These are phyloP conservation scores for Pythium insidiosum DNA, from an alignment of 352 stramenopile genomes.

Conservation along the genomic window DNA sequence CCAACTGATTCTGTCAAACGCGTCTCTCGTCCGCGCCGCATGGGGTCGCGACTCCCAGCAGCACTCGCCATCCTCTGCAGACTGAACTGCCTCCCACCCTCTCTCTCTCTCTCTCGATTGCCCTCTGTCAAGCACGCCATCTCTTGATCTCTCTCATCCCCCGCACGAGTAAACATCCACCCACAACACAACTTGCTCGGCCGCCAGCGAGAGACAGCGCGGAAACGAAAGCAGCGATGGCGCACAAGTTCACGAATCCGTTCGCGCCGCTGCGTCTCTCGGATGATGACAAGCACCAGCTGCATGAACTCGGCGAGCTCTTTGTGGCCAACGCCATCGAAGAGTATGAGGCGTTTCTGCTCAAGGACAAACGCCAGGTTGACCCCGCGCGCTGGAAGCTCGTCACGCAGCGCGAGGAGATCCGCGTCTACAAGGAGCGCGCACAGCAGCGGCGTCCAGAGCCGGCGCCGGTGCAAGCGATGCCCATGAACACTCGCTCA, in stretches of 20 bases:
- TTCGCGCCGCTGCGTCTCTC: conserved; percentile 38
- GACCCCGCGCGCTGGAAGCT: conserved; percentile 39
- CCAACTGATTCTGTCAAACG: too few species aligned
- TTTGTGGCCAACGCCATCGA: conserved; percentile 35
- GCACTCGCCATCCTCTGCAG: too few species aligned
- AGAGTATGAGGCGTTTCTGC: conserved; percentile 36
- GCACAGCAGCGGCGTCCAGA: not conserved
- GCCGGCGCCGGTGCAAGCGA: not conserved
- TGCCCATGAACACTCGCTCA: not conserved
- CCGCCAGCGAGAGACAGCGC: too few species aligned
- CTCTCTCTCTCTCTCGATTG: too few species aligned
- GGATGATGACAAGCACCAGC: conserved; percentile 24
- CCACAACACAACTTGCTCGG: too few species aligned
- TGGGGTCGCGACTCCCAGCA: too few species aligned
- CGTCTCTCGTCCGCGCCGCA: too few species aligned
- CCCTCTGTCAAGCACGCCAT: too few species aligned
- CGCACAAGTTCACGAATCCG: conserved; percentile 23
- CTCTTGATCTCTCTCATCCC: too few species aligned
- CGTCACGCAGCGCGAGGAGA: conserved; percentile 25
- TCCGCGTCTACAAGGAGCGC: conserved; percentile 15
- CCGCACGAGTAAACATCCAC: too few species aligned
- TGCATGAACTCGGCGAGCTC: conserved; percentile 21
- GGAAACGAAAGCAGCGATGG: too few species aligned
- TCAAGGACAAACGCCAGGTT: conserved; percentile 21
- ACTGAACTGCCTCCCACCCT: too few species aligned